Evolutionary conservation across 2,329 filamentous ascomycete species (phyloP), one percentile per base, ranked within the genome.

Genomic region (Emydomyces testavorans): DNA sequence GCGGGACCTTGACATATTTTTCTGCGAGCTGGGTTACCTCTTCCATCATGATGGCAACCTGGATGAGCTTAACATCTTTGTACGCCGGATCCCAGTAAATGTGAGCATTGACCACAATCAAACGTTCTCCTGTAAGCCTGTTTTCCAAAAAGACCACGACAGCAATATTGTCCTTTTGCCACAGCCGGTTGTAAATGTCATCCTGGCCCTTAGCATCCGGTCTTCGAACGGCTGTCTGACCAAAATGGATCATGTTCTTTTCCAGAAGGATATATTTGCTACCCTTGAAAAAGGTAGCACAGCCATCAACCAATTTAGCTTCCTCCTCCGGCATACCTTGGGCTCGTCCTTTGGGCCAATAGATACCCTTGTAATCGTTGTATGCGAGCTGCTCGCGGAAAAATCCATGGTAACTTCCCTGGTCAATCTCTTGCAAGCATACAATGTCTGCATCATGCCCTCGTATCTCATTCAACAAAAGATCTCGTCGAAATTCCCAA

Each of bases 81-180:
- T 85, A 82, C 3, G 78, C 81, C 1, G 87, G 86, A 59, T 98
- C 89, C 92, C 92, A 98, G 59, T 87, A 93, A 45, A 96, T 74
- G 71, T 98, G 92, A 4, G 86, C 85, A 61, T 96, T 96, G 56
- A 87, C 87, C 29, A 96, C 80, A 53, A 98, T 94, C 60, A 96
- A 71, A 49, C 92, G 82, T 11, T 87, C 82, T n/a, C 92, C 92
- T 0, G 90, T 95, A 52, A 78, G 71, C 31, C 90, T 80, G 59
- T 94, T 95, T 66, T 98, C 92, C 53, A 98, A 79, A 71, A 96
- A 94, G 48, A 84, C 80, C 40, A 94, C 79, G 40, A 94, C 83
- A 13, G 85, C 92, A 65, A 98, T 94, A 63, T 96, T 90, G 72
- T 98, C 92, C 68, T 92, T 87, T 52, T 90, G 89, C 92, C 95